Percentiles rank a stretch among this genome's conserved stretches.
Evolutionary conservation across 345 rosid species (phyloP).

Genomic region (Populus nigra): DNA sequence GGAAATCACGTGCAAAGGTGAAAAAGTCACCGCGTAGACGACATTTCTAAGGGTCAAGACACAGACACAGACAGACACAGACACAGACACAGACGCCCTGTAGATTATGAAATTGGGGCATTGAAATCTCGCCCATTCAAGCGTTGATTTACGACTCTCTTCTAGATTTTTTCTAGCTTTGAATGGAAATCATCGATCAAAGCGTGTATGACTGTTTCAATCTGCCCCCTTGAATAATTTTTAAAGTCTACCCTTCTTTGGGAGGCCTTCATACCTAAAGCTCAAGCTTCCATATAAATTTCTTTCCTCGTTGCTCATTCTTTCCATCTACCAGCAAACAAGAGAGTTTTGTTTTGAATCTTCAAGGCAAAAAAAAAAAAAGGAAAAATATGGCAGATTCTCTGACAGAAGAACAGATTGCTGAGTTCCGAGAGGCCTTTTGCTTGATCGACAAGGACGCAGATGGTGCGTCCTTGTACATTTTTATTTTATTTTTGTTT

Average conservation of each 20-base stretch:
- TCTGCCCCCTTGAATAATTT: not conserved
- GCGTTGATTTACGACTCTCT: not conserved
- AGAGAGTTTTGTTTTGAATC: no score
- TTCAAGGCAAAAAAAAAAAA: not conserved
- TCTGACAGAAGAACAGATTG: conserved; percentile 46
- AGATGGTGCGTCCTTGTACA: conserved; percentile 36
- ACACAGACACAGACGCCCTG: not conserved
- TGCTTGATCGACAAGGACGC: conserved; percentile 50
- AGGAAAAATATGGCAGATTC: conserved; percentile 32
- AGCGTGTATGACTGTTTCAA: conserved; percentile 23
- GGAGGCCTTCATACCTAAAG: not conserved
- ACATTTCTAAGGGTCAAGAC: not conserved
- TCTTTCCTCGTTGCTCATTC: not conserved
- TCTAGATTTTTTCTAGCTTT: conserved; percentile 6
- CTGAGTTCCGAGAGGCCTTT: conserved; percentile 56
- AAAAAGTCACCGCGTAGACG: not conserved
- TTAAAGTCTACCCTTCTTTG: not conserved
- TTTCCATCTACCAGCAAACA: not conserved
- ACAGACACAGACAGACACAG: not conserved
- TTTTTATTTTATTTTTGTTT: not conserved
- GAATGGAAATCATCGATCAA: conserved; percentile 5
- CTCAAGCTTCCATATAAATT: not conserved
- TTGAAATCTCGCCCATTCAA: not conserved
- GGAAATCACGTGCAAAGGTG: not conserved
- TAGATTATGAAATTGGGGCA: not conserved